These are phyloP conservation scores for Ophiostoma sp. DNA, from an alignment of 2,329 filamentous ascomycete species.

Conservation along the genomic window DNA sequence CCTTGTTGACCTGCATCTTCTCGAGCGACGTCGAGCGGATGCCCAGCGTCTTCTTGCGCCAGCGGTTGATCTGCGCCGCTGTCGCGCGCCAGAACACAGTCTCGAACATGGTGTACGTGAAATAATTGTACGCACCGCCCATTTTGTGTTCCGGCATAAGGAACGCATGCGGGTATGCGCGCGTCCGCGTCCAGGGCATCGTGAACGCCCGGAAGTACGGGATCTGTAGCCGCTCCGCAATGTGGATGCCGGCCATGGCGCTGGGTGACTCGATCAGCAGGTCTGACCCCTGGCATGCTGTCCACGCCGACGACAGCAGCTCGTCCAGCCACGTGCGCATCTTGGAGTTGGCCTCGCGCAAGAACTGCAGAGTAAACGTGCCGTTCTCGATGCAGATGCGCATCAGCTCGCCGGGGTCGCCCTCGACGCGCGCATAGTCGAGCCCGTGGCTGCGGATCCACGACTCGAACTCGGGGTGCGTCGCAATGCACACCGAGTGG, in stretches of 20 bases:
- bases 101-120: slow-evolving; percentile 95
- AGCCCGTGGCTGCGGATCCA: slow-evolving; percentile 95
- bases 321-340: slow-evolving; percentile 96
- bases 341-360: slow-evolving; percentile 77
- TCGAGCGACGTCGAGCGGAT: slow-evolving; percentile 77
- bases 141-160: slow-evolving; percentile 88
- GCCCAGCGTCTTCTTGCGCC: slow-evolving; percentile 75
- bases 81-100: slow-evolving; percentile 95
- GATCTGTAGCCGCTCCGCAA: slow-evolving; percentile 85
- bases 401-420: slow-evolving; percentile 93
- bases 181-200: slow-evolving; percentile 96
- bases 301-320: slow-evolving; percentile 74
- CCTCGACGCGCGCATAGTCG: slow-evolving; percentile 80
- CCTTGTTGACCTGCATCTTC: slow-evolving; percentile 92
- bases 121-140: slow-evolving; percentile 91
- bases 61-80: slow-evolving; percentile 83
- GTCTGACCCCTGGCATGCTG: slow-evolving; percentile 79
- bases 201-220: slow-evolving; percentile 97
- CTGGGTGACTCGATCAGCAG: slow-evolving; percentile 91
- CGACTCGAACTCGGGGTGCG: slow-evolving; percentile 79
- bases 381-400: slow-evolving; percentile 92
- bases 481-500: slow-evolving; percentile 81
- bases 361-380: slow-evolving; percentile 89
- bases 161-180: slow-evolving; percentile 95
- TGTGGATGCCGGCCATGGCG: slow-evolving; percentile 96